Evolutionary conservation across 805 yeast species (phyloP).

Genomic region (Yamadazyma sp.): DNA sequence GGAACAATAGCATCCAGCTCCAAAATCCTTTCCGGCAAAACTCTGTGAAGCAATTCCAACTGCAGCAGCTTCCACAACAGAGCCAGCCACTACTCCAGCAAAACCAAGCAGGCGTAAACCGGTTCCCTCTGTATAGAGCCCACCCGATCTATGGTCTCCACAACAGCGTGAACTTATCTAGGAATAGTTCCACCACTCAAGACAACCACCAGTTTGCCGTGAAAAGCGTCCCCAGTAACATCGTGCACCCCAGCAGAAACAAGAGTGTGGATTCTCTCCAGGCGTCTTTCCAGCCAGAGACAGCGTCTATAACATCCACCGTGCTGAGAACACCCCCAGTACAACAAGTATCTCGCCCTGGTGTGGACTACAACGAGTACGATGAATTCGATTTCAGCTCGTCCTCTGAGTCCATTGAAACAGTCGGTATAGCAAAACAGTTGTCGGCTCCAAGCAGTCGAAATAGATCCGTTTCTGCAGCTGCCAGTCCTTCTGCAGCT

Average conservation of each 20-base stretch:
- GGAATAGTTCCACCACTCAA: conserved; percentile 2
- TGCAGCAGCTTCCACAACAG: background rate
- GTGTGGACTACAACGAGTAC: conserved; percentile 10
- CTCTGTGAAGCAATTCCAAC: too few species aligned
- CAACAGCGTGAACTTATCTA: conserved; percentile 2
- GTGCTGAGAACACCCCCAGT: background rate
- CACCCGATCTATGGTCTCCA: conserved; percentile 3
- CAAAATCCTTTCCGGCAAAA: conserved; percentile 9
- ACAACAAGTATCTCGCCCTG: background rate
- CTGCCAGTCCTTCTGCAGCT: background rate
- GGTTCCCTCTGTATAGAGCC: conserved; percentile 8
- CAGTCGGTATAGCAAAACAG: background rate
- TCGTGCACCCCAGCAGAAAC: conserved; percentile 23
- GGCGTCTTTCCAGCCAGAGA: conserved; percentile 8
- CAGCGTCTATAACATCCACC: background rate
- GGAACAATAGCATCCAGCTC: background rate
- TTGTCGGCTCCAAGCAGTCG: conserved; percentile 1
- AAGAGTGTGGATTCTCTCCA: conserved; percentile 25
- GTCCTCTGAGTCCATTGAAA: conserved; percentile 16
- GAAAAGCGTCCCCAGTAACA: conserved; percentile 20
- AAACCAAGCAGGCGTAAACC: conserved; percentile 1
- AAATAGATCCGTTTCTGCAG: conserved; percentile 9
- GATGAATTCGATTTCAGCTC: conserved; percentile 20
- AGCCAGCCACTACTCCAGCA: background rate
- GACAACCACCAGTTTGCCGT: conserved; percentile 9